Evolutionary conservation across 495 filamentous ascomycete genomes (phyloP).

Genomic region (Penicillium canariense): DNA sequence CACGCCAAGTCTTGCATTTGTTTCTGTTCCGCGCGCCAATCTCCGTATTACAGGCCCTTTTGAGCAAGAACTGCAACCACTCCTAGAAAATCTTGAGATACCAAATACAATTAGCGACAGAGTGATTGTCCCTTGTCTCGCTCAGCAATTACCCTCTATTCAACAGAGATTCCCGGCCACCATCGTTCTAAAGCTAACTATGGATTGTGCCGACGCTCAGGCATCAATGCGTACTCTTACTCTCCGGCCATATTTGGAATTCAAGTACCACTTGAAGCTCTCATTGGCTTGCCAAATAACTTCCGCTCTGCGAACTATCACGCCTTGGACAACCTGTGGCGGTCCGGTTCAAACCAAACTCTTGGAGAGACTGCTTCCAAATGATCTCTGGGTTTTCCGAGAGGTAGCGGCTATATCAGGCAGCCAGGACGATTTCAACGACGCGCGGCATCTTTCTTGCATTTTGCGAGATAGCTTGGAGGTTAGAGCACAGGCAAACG

Average conservation of each 20-base stretch:
- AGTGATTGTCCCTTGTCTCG: conserved; percentile 19
- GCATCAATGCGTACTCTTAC: conserved; percentile 22
- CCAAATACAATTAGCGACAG: background rate
- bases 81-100: conserved; percentile 10
- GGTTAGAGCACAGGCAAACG: conserved; percentile 5
- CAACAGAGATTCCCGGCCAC: conserved; percentile 13
- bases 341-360: conserved; percentile 13
- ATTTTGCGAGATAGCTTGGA: conserved; percentile 22
- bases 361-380: conserved; percentile 15
- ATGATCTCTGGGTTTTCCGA: conserved; percentile 21
- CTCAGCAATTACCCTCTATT: conserved; percentile 18
- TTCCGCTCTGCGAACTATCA: conserved; percentile 24
- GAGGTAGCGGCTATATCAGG: conserved; percentile 21
- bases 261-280: conserved; percentile 22
- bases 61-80: conserved; percentile 7
- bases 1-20: conserved; percentile 10
- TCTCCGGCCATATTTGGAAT: conserved; percentile 14
- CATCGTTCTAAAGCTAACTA: conserved; percentile 7
- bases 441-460: conserved; percentile 22
- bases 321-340: conserved; percentile 16
- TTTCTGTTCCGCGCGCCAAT: conserved; percentile 14
- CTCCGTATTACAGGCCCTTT: conserved; percentile 7
- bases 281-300: conserved; percentile 24
- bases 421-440: conserved; percentile 15
- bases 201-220: conserved; percentile 18